Conservation (phyloP, 2,329 filamentous ascomycete species). For the Coniochaeta sp. region DNA sequence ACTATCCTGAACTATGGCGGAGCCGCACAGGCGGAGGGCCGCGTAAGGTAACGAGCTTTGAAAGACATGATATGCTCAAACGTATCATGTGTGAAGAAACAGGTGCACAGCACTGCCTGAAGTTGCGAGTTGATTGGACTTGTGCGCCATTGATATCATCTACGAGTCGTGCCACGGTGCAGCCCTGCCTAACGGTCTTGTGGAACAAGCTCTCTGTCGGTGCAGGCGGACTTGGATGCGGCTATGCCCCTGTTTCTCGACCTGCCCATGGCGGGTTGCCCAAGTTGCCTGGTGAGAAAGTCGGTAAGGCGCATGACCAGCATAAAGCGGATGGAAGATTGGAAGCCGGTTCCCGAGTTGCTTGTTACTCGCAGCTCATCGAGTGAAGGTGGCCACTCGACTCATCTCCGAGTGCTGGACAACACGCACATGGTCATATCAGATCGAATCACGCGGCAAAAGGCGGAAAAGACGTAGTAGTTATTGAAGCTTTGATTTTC, state of each 20-base stretch:
- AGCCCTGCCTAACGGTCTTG: background rate
- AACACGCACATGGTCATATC: background rate
- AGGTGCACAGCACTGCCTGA: background rate
- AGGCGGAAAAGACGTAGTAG: background rate
- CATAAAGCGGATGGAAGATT: background rate
- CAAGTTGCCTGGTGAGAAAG: background rate
- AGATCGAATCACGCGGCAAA: background rate
- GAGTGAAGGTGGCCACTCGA: background rate
- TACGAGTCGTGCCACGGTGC: background rate
- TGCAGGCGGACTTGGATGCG: background rate
- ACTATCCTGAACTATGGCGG: background rate
- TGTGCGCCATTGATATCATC: background rate
- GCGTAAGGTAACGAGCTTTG: background rate
- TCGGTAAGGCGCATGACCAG: background rate
- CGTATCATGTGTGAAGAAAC: background rate
- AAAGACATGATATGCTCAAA: background rate
- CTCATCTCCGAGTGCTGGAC: background rate
- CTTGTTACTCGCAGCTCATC: background rate
- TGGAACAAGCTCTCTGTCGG: background rate
- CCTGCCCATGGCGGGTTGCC: background rate
- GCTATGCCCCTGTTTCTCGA: background rate
- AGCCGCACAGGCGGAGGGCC: background rate
- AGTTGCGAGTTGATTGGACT: background rate
- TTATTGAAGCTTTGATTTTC: background rate
- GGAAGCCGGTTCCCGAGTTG: background rate